Base-by-base conservation (phyloP, 768 basidiomycete species). In the Bullera alba region DNA sequence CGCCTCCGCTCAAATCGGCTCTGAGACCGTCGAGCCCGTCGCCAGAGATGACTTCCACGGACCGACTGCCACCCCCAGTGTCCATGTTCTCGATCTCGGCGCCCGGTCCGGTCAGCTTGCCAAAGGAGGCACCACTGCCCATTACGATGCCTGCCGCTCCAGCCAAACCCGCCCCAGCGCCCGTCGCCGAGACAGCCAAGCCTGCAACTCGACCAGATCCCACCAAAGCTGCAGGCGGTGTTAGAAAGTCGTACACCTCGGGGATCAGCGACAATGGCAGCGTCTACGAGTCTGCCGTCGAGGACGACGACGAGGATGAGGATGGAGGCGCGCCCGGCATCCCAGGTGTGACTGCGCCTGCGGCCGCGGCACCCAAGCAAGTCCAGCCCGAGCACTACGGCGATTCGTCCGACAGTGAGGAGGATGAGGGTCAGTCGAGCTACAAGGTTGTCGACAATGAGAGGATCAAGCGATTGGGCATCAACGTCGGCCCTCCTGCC, bases 391-490 rank as follows among this genome's bases (percentile, higher is more conserved):
- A 29, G 12, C 38, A 19, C n/a, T 53, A 34, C 5, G 51, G 26
- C 3, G 49, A 54, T 16, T 16, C 32, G 5, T 52, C 49, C 1
- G 49, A 50, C 4, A 53, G 54, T n/a, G 59, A 58, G 21, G 60
- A 66, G 28, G 53, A 57, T 21, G 61, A 58, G 3, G 51, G 47
- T 22, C 28, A 25, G 4, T 35, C 42, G 14, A 43, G 44, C 17
- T 67, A 63, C 50, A 57, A 72, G 46, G 63, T 66, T n/a, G 61
- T 67, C 4, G 70, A 69, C 30, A 69, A 69, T 49, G 56, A 65
- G 27, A 46, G 56, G 22, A 49, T 58, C n/a, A 51, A 46, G 14
- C 34, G 56, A 28, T 50, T 55, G 4, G 65, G 62, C 7, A 36
- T 52, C 29, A 47, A 51, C 22, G 60, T 53, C 16, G 56, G 60